A percentile compares a stretch with the other conserved stretches of the same genome.
phyloP scores from a whole-genome alignment of 306 rosid species.

The Mimosa pudica region DNA sequence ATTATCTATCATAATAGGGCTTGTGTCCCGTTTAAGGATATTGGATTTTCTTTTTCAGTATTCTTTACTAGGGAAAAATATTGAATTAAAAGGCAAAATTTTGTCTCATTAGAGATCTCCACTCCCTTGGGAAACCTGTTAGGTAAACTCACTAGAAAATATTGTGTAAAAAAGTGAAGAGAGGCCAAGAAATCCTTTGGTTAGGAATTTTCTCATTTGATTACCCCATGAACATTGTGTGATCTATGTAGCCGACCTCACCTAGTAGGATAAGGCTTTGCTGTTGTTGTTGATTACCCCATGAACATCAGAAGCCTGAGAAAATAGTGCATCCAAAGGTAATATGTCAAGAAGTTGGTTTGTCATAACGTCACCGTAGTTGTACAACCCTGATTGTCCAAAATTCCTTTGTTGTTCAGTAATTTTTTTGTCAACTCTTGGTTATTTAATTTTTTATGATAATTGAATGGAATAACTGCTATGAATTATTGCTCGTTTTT shows the following conservation, averaged over 20 bases:
- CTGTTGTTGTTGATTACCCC: neutral
- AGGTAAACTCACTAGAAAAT: neutral
- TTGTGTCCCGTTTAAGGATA: neutral
- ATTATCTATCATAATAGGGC: neutral
- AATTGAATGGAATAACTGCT: constrained; percentile 1
- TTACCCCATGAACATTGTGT: neutral
- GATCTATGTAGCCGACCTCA: no score
- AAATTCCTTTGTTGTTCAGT: neutral
- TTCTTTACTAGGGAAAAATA: neutral
- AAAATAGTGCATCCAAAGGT: neutral
- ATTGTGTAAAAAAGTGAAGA: neutral
- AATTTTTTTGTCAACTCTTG: constrained; percentile 12
- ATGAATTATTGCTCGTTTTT: constrained; percentile 17
- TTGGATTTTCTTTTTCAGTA: constrained; percentile 18
- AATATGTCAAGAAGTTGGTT: constrained; percentile 5
- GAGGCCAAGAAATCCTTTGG: constrained; percentile 4
- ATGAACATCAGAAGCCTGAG: constrained; percentile 1
- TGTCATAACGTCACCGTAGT: neutral
- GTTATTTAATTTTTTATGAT: neutral
- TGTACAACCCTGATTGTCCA: constrained; percentile 7
- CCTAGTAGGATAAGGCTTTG: no score
- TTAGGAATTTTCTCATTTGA: neutral
- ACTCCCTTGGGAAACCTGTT: neutral
- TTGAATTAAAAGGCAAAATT: neutral
- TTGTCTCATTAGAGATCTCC: neutral